Conservation (phyloP, 352 stramenopile species). For the Phytophthora pistaciae region DNA sequence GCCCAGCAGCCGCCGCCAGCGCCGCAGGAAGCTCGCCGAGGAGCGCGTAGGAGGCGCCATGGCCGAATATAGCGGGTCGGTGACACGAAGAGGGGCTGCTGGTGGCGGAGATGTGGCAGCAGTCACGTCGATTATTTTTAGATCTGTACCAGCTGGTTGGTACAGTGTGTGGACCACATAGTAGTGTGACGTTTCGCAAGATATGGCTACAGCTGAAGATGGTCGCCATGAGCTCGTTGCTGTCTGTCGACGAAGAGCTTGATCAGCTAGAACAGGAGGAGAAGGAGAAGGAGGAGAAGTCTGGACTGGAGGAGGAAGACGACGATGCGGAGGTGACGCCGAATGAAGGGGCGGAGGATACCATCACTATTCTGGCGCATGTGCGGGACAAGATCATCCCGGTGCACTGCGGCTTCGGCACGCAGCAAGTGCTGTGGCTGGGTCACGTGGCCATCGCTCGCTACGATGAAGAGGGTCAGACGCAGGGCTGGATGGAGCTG, state of each 20-base stretch:
- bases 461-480: slow-evolving; percentile 57
- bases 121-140: neutral
- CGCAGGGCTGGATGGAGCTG: slow-evolving; percentile 62
- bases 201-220: slow-evolving; percentile 26
- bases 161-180: neutral
- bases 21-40: slow-evolving; percentile 13
- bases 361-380: slow-evolving; percentile 70
- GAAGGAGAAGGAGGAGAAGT: neutral
- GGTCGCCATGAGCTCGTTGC: slow-evolving; percentile 13
- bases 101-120: neutral
- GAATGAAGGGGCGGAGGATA: slow-evolving; percentile 65
- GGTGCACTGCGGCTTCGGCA: slow-evolving; percentile 75
- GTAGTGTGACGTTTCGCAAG: neutral
- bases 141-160: neutral
- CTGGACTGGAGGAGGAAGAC: slow-evolving; percentile 10
- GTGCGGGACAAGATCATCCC: slow-evolving; percentile 79
- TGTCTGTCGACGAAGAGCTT: slow-evolving; percentile 11
- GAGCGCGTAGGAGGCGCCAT: slow-evolving; percentile 1
- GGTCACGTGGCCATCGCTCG: slow-evolving; percentile 76
- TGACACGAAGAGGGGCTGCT: neutral
- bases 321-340: slow-evolving; percentile 18
- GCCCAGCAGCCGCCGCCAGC: slow-evolving; percentile 31
- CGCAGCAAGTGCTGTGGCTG: slow-evolving; percentile 78
- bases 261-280: neutral
- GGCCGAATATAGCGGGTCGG: neutral